A percentile compares a stretch with the other conserved stretches of the same genome.
Evolutionary conservation across 306 rosid genomes (phyloP).

Genomic region (Cicer pinnatifidum): DNA sequence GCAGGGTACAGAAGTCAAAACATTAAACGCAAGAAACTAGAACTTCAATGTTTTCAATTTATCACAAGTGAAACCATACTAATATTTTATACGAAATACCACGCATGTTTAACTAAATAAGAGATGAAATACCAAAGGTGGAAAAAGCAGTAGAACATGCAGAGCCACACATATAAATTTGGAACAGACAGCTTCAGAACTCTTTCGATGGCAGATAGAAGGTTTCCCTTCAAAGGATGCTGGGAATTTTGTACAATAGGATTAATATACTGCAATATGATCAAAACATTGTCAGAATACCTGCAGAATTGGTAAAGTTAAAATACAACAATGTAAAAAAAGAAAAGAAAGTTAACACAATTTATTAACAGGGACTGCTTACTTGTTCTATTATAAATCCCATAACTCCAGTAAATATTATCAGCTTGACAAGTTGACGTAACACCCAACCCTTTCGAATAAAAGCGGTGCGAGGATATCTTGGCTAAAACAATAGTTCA

Average conservation of each 20-base stretch:
- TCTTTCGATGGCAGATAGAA: slow-evolving; percentile 85
- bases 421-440: slow-evolving; percentile 84
- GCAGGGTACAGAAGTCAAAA: slow-evolving; percentile 24
- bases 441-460: slow-evolving; percentile 90
- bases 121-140: slow-evolving; percentile 75
- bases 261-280: slow-evolving; percentile 82
- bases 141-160: slow-evolving; percentile 98
- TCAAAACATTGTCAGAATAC: slow-evolving; percentile 45
- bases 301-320: slow-evolving; percentile 15
- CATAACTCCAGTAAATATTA: slow-evolving; percentile 93
- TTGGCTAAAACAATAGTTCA: slow-evolving; percentile 60
- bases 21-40: slow-evolving; percentile 25
- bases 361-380: slow-evolving; percentile 45
- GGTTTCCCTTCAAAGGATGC: slow-evolving; percentile 92
- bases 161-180: slow-evolving; percentile 96
- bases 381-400: slow-evolving; percentile 97
- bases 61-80: slow-evolving; percentile 22
- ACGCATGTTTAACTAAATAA: slow-evolving; percentile 26
- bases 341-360: slow-evolving; percentile 29
- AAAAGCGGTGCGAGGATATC: slow-evolving; percentile 79
- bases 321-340: slow-evolving; percentile 30
- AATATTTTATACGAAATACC: background rate
- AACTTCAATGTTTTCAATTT: slow-evolving; percentile 28
- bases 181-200: slow-evolving; percentile 97
- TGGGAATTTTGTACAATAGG: slow-evolving; percentile 92